phyloP scores from a whole-genome alignment of 2,329 filamentous ascomycete genomes.

The Scedosporium apiospermum region DNA sequence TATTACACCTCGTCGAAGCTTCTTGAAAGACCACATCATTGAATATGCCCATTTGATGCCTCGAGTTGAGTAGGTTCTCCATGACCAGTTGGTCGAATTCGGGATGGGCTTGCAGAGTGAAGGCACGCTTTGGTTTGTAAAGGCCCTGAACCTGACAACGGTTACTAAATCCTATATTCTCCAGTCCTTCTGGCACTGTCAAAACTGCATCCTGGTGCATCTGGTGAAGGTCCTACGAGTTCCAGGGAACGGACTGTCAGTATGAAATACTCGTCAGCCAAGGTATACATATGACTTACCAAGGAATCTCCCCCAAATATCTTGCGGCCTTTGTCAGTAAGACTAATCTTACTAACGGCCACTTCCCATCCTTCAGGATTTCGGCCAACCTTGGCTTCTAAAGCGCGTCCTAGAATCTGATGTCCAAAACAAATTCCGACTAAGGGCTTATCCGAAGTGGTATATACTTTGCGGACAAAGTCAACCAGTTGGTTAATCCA shows the following conservation, averaged over 20 bases:
- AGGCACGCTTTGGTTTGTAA: conserved; percentile 25
- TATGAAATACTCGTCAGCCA: no score
- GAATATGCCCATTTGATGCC: conserved; percentile 17
- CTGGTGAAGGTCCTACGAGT: conserved; percentile 28
- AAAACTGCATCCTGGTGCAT: conserved; percentile 38
- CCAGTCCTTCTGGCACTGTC: conserved; percentile 26
- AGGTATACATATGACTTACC: conserved; percentile 11
- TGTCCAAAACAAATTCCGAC: conserved; percentile 40
- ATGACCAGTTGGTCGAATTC: conserved; percentile 33
- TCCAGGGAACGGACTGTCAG: no score
- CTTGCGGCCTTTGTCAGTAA: conserved; percentile 28
- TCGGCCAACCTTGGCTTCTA: conserved; percentile 26
- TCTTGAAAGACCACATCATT: conserved; percentile 17
- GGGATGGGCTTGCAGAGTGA: conserved; percentile 38
- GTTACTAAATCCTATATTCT: conserved; percentile 30
- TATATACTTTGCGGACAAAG: conserved; percentile 23
- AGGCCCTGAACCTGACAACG: conserved; percentile 33
- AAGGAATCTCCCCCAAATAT: conserved; percentile 27
- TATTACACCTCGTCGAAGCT: conserved; percentile 16
- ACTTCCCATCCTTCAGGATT: conserved; percentile 34
- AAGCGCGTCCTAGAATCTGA: conserved; percentile 34
- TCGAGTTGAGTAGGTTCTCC: conserved; percentile 21
- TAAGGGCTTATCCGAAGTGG: conserved; percentile 21
- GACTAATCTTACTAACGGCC: conserved; percentile 28
- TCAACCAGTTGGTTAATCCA: conserved; percentile 34